Conservation (phyloP, 768 basidiomycete species). For the Kondoa malvinella region DNA sequence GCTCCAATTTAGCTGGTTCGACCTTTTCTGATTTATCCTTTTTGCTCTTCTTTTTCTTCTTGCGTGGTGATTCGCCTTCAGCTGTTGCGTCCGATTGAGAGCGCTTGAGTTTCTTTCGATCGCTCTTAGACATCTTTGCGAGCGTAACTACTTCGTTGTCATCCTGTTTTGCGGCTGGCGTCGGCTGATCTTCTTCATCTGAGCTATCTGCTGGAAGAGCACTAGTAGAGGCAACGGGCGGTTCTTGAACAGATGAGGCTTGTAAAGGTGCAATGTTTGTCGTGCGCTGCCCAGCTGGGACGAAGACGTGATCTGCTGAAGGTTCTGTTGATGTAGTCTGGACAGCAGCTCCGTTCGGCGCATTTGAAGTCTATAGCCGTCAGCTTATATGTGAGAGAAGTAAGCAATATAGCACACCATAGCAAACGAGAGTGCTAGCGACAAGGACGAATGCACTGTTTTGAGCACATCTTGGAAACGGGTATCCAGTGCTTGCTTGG, state of each 20-base stretch:
- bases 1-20: neutral
- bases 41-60: neutral
- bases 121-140: neutral
- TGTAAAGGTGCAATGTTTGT: neutral
- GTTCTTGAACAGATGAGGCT: neutral
- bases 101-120: neutral
- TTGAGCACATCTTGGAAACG: neutral
- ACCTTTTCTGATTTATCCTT: neutral
- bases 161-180: neutral
- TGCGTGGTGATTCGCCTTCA: neutral
- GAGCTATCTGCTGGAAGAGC: neutral
- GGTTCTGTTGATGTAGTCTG: neutral
- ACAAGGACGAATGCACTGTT: neutral
- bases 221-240: neutral
- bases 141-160: neutral
- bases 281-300: neutral
- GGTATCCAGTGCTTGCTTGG: neutral
- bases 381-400: neutral
- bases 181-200: neutral
- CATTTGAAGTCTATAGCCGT: neutral
- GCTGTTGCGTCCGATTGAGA: neutral
- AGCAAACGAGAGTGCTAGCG: neutral
- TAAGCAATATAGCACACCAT: neutral
- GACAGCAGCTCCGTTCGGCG: neutral
- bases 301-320: neutral